Base-by-base conservation (phyloP, 805 yeast genomes). In the Starmerella tilneyi region DNA sequence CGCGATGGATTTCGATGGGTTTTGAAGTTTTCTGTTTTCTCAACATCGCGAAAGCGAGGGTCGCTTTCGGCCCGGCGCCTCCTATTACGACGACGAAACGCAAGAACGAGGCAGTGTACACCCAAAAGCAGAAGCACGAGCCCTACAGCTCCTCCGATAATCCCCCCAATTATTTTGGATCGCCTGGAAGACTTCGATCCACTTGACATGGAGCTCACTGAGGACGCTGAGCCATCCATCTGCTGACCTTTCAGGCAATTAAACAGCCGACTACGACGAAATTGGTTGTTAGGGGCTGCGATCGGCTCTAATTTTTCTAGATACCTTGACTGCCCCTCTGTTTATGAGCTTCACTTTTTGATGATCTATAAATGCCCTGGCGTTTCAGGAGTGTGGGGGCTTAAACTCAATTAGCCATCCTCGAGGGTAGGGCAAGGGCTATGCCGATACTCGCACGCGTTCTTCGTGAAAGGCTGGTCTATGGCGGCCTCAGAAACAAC, bases 71-170 rank as follows among this genome's bases (percentile, higher is more conserved):
- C 21, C 13, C 21, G 26, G 13, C 15, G 13, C 29, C 13, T 16
- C 6, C 17, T 17, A 9, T 11, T 23, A 24, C 13, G 27, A 16
- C 41, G 33, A 3, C 41, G 41, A 6, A 26, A 11, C 24, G 41
- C 27, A 13, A 39, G 11, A 3, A 39, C 28, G 5, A 42, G 11
- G 15, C 45, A 42, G n/a, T 40, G 37, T 6, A 39, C 5, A 3
- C 34, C 15, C 11, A 50, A 6, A 7, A 47, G n/a, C 5, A 50
- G 20, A 9, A 43, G 15, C 6, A 41, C 33, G 12, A 48, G 13
- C 1, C 49, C 54, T 12, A 49, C 35, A 1, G 43, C 43, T 2
- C 54, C 54, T 2, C 51, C 54, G 19, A 50, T 26, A 2, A 50
- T 37, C 2, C 48, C 49, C 19, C 51, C 49, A 17, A 50, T 42